Conservation (phyloP, 1,284 basidiomycete genomes). For the Puccinia novopanici region DNA sequence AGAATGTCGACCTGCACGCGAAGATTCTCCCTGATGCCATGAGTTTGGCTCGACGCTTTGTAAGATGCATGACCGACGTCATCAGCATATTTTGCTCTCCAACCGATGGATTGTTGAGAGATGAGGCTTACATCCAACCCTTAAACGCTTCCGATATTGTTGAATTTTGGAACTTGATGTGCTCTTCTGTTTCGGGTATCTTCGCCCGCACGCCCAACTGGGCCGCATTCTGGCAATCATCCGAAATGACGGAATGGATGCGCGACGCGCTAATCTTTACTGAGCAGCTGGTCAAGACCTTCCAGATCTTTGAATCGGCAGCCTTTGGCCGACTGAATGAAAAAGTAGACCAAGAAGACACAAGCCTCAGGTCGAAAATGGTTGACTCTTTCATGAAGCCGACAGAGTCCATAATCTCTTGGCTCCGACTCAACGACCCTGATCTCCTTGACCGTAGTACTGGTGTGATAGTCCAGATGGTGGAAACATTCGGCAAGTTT, state of each 20-base stretch:
- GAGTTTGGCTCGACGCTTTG: constrained; percentile 78
- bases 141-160: constrained; percentile 62
- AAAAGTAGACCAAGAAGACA: constrained; percentile 12
- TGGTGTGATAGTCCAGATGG: constrained; percentile 54
- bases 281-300: constrained; percentile 75
- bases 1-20: constrained; percentile 69
- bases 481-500: constrained; percentile 55
- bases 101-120: constrained; percentile 70
- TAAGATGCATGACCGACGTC: constrained; percentile 85
- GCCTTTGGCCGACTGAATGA: constrained; percentile 60
- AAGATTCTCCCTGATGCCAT: constrained; percentile 76
- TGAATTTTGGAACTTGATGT: constrained; percentile 81
- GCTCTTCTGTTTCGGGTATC: constrained; percentile 74
- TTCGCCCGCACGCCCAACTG: constrained; percentile 79
- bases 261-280: constrained; percentile 90
- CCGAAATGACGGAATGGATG: constrained; percentile 93
- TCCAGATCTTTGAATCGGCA: constrained; percentile 74
- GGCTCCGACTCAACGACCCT: constrained; percentile 81
- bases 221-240: constrained; percentile 75
- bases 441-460: constrained; percentile 55
- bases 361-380: constrained; percentile 67
- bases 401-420: constrained; percentile 73
- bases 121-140: constrained; percentile 63
- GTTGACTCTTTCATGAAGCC: constrained; percentile 75
- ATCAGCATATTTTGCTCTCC: constrained; percentile 79